These are phyloP conservation scores for Trichoderma asperelloides DNA, from an alignment of 495 filamentous ascomycete genomes.

Conservation along the genomic window DNA sequence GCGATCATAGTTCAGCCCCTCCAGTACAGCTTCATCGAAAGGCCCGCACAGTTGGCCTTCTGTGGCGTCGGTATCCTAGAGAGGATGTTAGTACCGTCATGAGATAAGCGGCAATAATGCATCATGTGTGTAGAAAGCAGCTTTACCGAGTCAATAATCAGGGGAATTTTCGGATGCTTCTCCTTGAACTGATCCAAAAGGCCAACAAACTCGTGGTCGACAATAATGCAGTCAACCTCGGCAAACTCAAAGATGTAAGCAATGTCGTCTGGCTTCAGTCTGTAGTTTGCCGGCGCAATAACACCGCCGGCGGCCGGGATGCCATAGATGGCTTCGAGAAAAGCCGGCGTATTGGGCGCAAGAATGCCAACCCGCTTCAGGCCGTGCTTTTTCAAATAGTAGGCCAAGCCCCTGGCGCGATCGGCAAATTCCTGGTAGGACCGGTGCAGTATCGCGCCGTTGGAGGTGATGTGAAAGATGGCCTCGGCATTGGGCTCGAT, in stretches of 20 bases:
- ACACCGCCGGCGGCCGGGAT: constrained; percentile 77
- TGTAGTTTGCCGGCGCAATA: constrained; percentile 81
- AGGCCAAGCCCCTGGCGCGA: constrained; percentile 76
- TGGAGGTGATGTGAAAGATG: constrained; percentile 80
- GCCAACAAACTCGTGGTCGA: constrained; percentile 65
- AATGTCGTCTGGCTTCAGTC: constrained; percentile 81
- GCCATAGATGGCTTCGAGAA: constrained; percentile 82
- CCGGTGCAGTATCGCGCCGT: constrained; percentile 58
- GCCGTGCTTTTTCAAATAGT: constrained; percentile 65
- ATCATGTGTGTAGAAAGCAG: neutral
- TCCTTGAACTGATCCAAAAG: constrained; percentile 59
- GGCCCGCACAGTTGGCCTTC: constrained; percentile 66
- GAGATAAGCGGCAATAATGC: neutral
- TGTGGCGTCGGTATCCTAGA: constrained; percentile 65
- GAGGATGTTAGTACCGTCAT: constrained; percentile 8
- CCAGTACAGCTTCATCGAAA: constrained; percentile 75
- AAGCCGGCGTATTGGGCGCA: constrained; percentile 86
- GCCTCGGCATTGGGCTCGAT: constrained; percentile 87
- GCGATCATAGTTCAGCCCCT: constrained; percentile 65
- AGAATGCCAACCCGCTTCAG: constrained; percentile 71
- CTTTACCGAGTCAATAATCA: constrained; percentile 61
- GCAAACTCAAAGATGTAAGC: constrained; percentile 80
- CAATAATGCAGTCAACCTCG: constrained; percentile 81
- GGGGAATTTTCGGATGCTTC: constrained; percentile 47
- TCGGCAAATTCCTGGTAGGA: constrained; percentile 75